Base-by-base conservation (phyloP, 2,329 filamentous ascomycete genomes). In the Metarhizium robertsii region DNA sequence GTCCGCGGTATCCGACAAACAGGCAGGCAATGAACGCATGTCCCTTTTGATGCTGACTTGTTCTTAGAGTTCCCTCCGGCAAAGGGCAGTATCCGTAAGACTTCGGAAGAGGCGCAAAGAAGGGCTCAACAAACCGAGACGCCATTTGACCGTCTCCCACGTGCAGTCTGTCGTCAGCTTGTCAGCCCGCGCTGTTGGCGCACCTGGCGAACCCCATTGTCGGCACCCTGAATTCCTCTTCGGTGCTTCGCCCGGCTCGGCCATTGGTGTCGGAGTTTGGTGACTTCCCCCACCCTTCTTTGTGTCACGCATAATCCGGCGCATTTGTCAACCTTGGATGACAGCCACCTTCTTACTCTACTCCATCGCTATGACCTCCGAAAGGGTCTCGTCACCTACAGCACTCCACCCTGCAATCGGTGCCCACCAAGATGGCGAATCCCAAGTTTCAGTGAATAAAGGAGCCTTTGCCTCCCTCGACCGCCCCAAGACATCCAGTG, bases 341-440 rank as follows among this genome's bases (percentile, higher is more conserved):
- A 13, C 38, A 40, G 38, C 38, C 38, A 40, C 38, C 11, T 13
- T 13, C 10, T 20, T 25, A 25, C 4, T 10, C 25, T 25, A 25
- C 4, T 10, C 25, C 16, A 46, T 59, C 60, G 61, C 64, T 64
- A 66, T 64, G 65, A 65, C 56, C 43, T 55, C 72, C 59, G 70
- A 69, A 59, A 61, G 67, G 60, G 61, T 75, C 59, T 66, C 67
- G 48, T 78, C 77, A 60, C 75, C 78, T 56, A 71, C 72, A 55
- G 71, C 75, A 61, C 72, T 80, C 69, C 77, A 81, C 73, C 75
- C 77, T 64, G 71, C 69, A 60, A 73, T 80, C 67, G 74, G 71
- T n/a, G 40, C 13, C 59, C 62, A 64, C 58, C 57, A 53, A 58
- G 60, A 59, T 50, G 55, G 58, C 57, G 51, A 55, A 52, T 55